These are phyloP conservation scores for Heracleum sosnowskyi DNA, from an alignment of 129 eudicot species.

Conservation along the genomic window DNA sequence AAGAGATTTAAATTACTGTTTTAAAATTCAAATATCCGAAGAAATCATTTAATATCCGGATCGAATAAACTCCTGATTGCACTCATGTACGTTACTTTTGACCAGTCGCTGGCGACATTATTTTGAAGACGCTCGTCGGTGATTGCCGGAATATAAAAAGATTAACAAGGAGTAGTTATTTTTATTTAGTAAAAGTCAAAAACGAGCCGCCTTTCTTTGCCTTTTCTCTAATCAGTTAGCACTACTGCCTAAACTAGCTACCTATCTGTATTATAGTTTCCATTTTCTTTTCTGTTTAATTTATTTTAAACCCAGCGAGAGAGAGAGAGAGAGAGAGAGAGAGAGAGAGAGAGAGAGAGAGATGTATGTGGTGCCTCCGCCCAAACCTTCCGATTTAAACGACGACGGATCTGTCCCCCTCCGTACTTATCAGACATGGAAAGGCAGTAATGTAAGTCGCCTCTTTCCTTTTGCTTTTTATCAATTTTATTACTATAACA, in stretches of 20 bases:
- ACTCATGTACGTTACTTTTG: too few species aligned
- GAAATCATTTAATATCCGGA: too few species aligned
- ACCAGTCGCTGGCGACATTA: too few species aligned
- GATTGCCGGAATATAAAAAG: background rate
- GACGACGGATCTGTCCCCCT: conserved; percentile 20
- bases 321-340: background rate
- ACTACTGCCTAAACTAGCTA: background rate
- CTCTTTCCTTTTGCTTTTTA: too few species aligned
- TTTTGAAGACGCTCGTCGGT: background rate
- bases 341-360: conserved; percentile 13
- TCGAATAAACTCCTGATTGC: too few species aligned
- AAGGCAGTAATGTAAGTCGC: conserved; percentile 52
- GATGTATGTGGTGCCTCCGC: conserved; percentile 54
- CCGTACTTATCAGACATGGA: conserved; percentile 48
- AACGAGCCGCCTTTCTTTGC: background rate
- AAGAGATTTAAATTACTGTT: too few species aligned
- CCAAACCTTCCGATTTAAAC: conserved; percentile 29
- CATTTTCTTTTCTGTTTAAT: too few species aligned
- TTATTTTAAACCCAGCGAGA: too few species aligned
- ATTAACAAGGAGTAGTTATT: too few species aligned
- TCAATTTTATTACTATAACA: too few species aligned
- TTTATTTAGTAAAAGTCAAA: background rate
- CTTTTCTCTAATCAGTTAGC: background rate
- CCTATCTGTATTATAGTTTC: too few species aligned
- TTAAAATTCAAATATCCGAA: too few species aligned